Conservation (phyloP, 2,329 filamentous ascomycete species). For the Phaeosphaeria sp. region DNA sequence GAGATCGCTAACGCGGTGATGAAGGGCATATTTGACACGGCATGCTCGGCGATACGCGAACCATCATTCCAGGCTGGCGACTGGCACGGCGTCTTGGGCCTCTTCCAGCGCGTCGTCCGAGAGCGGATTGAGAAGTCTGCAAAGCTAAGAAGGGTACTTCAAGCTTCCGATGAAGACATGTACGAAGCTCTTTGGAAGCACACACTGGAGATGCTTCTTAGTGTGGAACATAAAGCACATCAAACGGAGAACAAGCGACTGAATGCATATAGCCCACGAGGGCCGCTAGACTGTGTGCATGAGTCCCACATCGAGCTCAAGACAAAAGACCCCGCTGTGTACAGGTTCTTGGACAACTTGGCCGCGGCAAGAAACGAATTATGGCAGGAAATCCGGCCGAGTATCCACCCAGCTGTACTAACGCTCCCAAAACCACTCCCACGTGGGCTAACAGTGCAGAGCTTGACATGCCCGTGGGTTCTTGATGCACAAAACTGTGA, state of each 20-base stretch:
- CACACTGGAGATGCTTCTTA: constrained; percentile 26
- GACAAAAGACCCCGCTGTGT: constrained; percentile 23
- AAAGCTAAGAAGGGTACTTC: constrained; percentile 12
- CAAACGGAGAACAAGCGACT: constrained; percentile 21
- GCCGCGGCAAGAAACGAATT: constrained; percentile 41
- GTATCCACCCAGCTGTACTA: constrained; percentile 24
- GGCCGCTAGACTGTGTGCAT: constrained; percentile 9
- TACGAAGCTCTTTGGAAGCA: constrained; percentile 29
- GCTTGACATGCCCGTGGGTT: constrained; percentile 27
- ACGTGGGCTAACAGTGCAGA: constrained; percentile 43
- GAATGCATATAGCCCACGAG: constrained; percentile 10
- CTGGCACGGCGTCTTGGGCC: constrained; percentile 34
- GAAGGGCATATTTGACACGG: constrained; percentile 35
- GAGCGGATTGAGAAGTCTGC: constrained; percentile 18
- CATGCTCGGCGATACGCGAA: constrained; percentile 35
- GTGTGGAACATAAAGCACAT: constrained; percentile 26
- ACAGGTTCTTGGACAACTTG: constrained; percentile 45
- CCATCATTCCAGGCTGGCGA: constrained; percentile 37
- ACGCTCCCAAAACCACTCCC: constrained; percentile 38
- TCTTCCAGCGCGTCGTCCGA: constrained; percentile 21
- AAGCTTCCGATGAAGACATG: constrained; percentile 18
- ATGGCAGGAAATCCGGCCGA: constrained; percentile 37
- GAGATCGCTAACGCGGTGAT: constrained; percentile 38
- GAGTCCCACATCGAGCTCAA: background rate
- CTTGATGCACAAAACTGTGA: constrained; percentile 13